Conservation (phyloP, 306 rosid species). For the Prunus mume region DNA sequence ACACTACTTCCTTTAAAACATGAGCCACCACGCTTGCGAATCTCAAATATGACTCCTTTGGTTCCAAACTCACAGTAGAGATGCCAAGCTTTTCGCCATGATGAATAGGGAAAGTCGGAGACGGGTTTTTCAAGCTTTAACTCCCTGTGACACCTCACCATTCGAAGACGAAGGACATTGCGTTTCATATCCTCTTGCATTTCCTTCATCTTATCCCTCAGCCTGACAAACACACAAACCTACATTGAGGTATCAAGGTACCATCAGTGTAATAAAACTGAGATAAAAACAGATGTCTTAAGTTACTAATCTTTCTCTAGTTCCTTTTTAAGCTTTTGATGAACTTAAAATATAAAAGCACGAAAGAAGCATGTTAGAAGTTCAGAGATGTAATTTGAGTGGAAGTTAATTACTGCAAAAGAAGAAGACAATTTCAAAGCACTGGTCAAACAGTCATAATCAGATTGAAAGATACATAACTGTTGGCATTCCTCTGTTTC, state of each 20-base stretch:
- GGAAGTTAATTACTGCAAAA: too few species aligned
- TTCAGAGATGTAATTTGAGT: too few species aligned
- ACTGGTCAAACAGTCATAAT: background rate
- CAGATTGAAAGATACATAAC: background rate
- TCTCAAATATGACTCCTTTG: conserved; percentile 64
- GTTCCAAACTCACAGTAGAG: conserved; percentile 90
- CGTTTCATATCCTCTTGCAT: conserved; percentile 37
- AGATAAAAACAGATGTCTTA: background rate
- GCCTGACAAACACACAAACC: conserved; percentile 68
- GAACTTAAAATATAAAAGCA: too few species aligned
- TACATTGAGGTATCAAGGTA: conserved; percentile 24
- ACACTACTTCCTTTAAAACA: conserved; percentile 61
- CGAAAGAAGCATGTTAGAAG: too few species aligned
- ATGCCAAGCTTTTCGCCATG: conserved; percentile 85
- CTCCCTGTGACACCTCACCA: conserved; percentile 69
- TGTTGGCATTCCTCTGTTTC: background rate
- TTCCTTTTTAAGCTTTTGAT: too few species aligned
- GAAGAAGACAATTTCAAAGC: background rate
- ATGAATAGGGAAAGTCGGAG: conserved; percentile 43
- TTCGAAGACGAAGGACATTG: conserved; percentile 53
- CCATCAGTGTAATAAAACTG: background rate
- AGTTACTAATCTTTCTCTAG: background rate
- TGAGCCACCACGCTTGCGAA: conserved; percentile 43
- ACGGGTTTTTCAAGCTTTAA: conserved; percentile 62
- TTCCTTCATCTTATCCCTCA: conserved; percentile 42